Conservation (phyloP, 352 stramenopile genomes). For the Chrysophaeum taylorii region DNA sequence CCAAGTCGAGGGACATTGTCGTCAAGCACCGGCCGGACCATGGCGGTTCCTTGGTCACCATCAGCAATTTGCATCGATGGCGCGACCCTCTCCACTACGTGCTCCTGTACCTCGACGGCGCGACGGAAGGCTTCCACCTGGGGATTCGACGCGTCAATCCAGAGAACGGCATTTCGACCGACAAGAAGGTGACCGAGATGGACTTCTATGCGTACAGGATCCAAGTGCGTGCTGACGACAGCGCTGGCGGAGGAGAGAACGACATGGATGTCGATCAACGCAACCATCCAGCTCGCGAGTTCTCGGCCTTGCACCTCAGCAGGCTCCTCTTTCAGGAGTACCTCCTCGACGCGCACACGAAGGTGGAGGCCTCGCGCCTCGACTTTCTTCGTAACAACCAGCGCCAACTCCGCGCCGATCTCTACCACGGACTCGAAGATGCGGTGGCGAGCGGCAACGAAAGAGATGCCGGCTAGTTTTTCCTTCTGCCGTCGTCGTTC, state of each 20-base stretch:
- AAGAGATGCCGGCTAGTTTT: not conserved
- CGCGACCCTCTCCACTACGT: not conserved
- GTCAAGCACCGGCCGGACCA: no score
- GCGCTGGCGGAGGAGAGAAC: no score
- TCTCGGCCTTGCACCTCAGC: constrained; percentile 14
- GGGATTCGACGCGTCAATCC: not conserved
- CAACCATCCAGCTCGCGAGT: no score
- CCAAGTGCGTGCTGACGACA: no score
- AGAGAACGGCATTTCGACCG: no score
- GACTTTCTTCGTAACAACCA: constrained; percentile 20
- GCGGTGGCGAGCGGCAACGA: constrained; percentile 5
- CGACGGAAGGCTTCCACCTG: not conserved
- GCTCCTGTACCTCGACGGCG: not conserved
- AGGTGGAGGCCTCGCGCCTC: constrained; percentile 23
- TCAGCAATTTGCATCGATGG: not conserved
- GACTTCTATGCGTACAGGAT: not conserved
- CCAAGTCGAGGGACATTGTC: not conserved
- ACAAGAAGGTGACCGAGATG: not conserved
- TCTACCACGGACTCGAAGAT: constrained; percentile 20
- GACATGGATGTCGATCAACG: no score
- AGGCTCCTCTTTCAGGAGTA: constrained; percentile 24
- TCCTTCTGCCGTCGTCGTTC: constrained; percentile 13
- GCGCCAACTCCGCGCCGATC: constrained; percentile 5
- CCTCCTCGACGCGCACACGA: constrained; percentile 20
- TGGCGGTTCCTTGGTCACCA: no score